These are phyloP conservation scores for Fusarium equiseti DNA, from an alignment of 2,329 filamentous ascomycete species.

Conservation along the genomic window DNA sequence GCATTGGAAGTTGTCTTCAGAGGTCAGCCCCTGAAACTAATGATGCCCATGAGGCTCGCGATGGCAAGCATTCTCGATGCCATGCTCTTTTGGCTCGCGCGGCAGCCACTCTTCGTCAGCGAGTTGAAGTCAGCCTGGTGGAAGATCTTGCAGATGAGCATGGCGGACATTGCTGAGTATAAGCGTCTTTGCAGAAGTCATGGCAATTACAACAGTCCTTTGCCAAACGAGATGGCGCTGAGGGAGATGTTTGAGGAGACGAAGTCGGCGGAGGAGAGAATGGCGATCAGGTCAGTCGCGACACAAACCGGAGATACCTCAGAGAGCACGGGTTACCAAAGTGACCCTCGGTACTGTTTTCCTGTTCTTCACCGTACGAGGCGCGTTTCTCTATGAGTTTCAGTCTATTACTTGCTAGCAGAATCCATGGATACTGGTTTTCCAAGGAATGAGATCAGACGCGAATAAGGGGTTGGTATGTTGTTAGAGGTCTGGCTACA, in stretches of 20 bases:
- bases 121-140: conserved; percentile 47
- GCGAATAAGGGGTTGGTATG: not conserved
- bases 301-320: not conserved
- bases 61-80: conserved; percentile 50
- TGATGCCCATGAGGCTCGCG: conserved; percentile 50
- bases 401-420: not conserved
- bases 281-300: not conserved
- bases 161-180: conserved; percentile 47
- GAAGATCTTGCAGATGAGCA: conserved; percentile 40
- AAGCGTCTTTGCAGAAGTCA: conserved; percentile 34
- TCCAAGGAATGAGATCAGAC: not conserved
- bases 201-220: conserved; percentile 23
- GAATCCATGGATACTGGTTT: not conserved
- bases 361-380: conserved; percentile 20
- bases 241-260: conserved; percentile 39
- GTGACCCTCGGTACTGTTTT: not conserved
- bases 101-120: conserved; percentile 40
- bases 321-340: not conserved
- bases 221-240: conserved; percentile 37
- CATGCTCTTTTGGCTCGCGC: conserved; percentile 46
- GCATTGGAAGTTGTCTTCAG: conserved; percentile 49
- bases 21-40: conserved; percentile 39
- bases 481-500: conserved; percentile 14
- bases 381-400: conserved; percentile 36
- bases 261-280: not conserved